phyloP scores from a whole-genome alignment of 495 filamentous ascomycete genomes.

The Podospora tetraspora region DNA sequence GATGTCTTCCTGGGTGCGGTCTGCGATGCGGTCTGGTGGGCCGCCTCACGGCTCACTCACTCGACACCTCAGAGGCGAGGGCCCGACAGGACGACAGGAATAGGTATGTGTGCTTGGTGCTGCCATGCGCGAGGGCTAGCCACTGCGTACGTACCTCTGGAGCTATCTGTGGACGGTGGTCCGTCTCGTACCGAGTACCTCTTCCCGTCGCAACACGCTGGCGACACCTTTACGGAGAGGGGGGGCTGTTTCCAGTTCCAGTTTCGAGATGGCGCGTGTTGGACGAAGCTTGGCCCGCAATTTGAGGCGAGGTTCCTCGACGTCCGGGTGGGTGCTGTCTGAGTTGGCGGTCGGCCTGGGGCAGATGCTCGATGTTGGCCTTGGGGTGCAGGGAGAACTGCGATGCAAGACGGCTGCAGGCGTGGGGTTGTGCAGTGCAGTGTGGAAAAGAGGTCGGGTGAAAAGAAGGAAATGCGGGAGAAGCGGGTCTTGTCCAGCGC shows the following conservation, averaged over 20 bases:
- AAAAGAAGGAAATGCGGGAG: constrained; percentile 29
- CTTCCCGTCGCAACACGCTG: constrained; percentile 7
- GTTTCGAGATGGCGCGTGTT: background rate
- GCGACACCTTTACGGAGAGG: background rate
- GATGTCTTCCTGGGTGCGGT: background rate
- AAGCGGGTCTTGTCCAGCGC: constrained; percentile 27
- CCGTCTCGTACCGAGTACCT: background rate
- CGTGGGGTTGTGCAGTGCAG: constrained; percentile 33
- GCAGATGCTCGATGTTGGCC: constrained; percentile 12
- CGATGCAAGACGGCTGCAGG: constrained; percentile 34
- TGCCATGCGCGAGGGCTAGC: constrained; percentile 3
- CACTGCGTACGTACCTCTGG: constrained; percentile 13
- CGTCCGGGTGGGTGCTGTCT: constrained; percentile 23
- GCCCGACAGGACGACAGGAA: background rate
- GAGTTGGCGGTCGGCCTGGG: constrained; percentile 26
- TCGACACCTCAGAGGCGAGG: background rate
- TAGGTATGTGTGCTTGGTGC: background rate
- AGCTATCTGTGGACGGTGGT: constrained; percentile 8
- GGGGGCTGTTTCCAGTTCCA: constrained; percentile 7
- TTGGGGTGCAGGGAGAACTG: constrained; percentile 32
- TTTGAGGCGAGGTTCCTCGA: background rate
- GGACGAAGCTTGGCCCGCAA: constrained; percentile 6
- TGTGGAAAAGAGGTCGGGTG: constrained; percentile 25
- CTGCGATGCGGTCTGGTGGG: constrained; percentile 5
- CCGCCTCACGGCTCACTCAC: background rate